phyloP scores from a whole-genome alignment of 495 filamentous ascomycete species.

The Penicillium lividum region DNA sequence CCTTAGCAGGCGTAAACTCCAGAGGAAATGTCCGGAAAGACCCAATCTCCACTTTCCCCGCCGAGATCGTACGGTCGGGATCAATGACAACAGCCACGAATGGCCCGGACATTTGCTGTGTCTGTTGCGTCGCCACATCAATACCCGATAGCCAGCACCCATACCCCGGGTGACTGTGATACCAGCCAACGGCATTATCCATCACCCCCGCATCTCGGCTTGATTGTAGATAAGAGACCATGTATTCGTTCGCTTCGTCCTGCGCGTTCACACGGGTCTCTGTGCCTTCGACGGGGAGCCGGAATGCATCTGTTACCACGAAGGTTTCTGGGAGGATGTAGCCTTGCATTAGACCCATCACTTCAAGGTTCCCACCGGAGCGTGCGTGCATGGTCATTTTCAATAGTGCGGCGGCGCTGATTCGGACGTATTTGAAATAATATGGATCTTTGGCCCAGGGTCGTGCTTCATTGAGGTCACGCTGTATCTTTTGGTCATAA shows the following conservation, averaged over 20 bases:
- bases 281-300: conserved; percentile 94
- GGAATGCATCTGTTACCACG: conserved; percentile 91
- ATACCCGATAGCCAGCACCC: conserved; percentile 98
- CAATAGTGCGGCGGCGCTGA: conserved; percentile 88
- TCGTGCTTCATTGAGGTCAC: conserved; percentile 52
- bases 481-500: conserved; percentile 69
- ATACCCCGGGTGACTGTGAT: conserved; percentile 96
- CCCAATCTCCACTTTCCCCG: conserved; percentile 95
- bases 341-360: conserved; percentile 99
- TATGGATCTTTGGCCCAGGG: conserved; percentile 83
- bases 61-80: conserved; percentile 92
- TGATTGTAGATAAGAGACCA: conserved; percentile 77
- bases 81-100: conserved; percentile 97
- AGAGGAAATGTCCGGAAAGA: conserved; percentile 92
- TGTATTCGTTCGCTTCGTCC: conserved; percentile 94
- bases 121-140: conserved; percentile 83
- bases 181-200: conserved; percentile 97
- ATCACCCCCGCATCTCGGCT: conserved; percentile 72
- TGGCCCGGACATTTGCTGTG: conserved; percentile 86
- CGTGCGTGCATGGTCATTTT: conserved; percentile 99
- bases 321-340: conserved; percentile 79
- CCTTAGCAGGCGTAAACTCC: conserved; percentile 61
- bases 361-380: conserved; percentile 84
- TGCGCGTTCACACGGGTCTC: conserved; percentile 97
- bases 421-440: conserved; percentile 91